Evolutionary conservation across 2,329 filamentous ascomycete species (phyloP).

Genomic region (Fusarium piperis): DNA sequence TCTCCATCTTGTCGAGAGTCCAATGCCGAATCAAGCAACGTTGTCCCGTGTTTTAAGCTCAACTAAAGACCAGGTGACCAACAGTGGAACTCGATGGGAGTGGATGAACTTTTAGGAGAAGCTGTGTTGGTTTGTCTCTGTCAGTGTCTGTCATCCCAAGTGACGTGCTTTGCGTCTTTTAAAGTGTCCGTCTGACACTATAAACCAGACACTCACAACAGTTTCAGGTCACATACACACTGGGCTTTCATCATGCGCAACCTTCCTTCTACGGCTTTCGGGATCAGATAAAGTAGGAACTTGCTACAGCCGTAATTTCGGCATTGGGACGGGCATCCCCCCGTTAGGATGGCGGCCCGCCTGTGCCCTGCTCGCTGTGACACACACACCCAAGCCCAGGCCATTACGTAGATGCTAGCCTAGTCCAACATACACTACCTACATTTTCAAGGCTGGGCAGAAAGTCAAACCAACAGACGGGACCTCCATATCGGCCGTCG

Average conservation of each 20-base stretch:
- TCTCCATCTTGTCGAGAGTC: neutral
- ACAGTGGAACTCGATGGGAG: neutral
- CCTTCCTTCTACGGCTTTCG: slow-evolving; percentile 11
- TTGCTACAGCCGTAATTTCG: slow-evolving; percentile 34
- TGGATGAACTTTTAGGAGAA: slow-evolving; percentile 21
- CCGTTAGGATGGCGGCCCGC: slow-evolving; percentile 13
- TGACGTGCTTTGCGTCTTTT: neutral
- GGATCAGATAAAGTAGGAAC: slow-evolving; percentile 36
- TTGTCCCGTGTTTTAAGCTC: slow-evolving; percentile 16
- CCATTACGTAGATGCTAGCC: slow-evolving; percentile 12
- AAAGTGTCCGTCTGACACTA: neutral
- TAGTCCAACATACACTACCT: neutral
- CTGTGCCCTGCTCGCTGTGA: slow-evolving; percentile 9
- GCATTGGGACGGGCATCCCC: slow-evolving; percentile 21
- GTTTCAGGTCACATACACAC: neutral
- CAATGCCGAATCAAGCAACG: slow-evolving; percentile 1
- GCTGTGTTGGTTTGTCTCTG: neutral
- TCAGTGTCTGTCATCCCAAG: neutral
- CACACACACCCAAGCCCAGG: slow-evolving; percentile 9
- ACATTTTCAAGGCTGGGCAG: neutral
- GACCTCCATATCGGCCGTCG: neutral
- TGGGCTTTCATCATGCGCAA: neutral
- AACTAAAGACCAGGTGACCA: neutral
- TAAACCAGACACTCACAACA: neutral
- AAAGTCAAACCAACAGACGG: slow-evolving; percentile 12